Evolutionary conservation across 805 yeast genomes (phyloP).

Genomic region (Metschnikowia corniflorae): DNA sequence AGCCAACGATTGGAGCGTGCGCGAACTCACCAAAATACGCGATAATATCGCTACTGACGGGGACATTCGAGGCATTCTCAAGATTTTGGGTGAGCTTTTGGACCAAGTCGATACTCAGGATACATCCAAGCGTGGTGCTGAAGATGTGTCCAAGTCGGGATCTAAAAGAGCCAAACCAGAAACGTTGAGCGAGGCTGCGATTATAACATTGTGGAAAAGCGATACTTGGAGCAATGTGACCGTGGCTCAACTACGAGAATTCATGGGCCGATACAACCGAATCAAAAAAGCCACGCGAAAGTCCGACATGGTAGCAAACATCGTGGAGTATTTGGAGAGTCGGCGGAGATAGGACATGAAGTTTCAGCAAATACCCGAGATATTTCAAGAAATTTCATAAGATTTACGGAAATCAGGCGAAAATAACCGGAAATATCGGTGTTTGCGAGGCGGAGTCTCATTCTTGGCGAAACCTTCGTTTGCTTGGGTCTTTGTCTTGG

Average conservation of each 20-base stretch:
- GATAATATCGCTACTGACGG: not conserved
- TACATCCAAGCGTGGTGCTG: slow-evolving; percentile 10
- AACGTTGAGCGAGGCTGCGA: slow-evolving; percentile 31
- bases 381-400: no score
- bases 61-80: slow-evolving; percentile 5
- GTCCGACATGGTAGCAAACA: slow-evolving; percentile 41
- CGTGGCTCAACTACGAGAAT: slow-evolving; percentile 42
- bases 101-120: slow-evolving; percentile 6
- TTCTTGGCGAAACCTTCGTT: not conserved
- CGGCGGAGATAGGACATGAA: slow-evolving; percentile 1
- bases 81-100: slow-evolving; percentile 6
- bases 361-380: not conserved
- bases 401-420: no score
- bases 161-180: slow-evolving; percentile 7
- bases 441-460: not conserved
- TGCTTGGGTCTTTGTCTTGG: no score
- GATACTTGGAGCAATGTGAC: slow-evolving; percentile 33
- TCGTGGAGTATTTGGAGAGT: slow-evolving; percentile 28
- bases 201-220: slow-evolving; percentile 41
- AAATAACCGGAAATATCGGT: no score
- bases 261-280: slow-evolving; percentile 30
- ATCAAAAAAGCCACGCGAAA: slow-evolving; percentile 40
- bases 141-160: slow-evolving; percentile 4
- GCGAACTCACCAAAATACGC: slow-evolving; percentile 8
- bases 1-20: slow-evolving; percentile 16